phyloP scores from a whole-genome alignment of 257 asterid genomes.

The Anisodus acutangulus region DNA sequence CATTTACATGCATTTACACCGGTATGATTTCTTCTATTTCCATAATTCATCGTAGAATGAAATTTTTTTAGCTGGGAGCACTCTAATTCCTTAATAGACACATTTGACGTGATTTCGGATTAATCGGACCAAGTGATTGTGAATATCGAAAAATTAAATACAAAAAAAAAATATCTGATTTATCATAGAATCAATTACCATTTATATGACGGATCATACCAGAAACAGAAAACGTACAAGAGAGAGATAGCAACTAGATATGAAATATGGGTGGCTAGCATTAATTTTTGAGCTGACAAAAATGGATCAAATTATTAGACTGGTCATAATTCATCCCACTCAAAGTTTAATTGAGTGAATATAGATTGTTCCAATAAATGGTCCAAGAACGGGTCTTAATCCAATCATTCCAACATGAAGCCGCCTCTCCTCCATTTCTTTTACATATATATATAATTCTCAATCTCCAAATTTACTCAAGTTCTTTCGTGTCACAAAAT shows the following conservation, averaged over 20 bases:
- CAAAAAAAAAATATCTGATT: too few species aligned
- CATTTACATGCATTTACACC: neutral
- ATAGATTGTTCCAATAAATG: neutral
- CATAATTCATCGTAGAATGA: neutral
- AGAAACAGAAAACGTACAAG: too few species aligned
- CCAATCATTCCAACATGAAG: neutral
- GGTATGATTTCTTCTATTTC: neutral
- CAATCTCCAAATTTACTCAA: neutral
- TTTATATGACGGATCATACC: too few species aligned
- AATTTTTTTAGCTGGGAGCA: fast-evolving
- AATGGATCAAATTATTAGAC: neutral
- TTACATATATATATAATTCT: neutral
- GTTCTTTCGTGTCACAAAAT: neutral
- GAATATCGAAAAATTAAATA: too few species aligned
- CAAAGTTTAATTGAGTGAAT: too few species aligned
- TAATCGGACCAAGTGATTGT: too few species aligned
- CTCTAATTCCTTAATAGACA: neutral
- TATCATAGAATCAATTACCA: too few species aligned
- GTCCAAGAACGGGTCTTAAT: neutral
- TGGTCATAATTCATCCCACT: neutral
- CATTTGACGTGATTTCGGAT: too few species aligned
- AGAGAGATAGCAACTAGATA: too few species aligned
- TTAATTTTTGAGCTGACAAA: neutral
- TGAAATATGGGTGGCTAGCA: neutral
- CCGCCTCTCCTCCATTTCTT: neutral